Evolutionary conservation across 2,329 filamentous ascomycete genomes (phyloP), one percentile per base, ranked within the genome.

Genomic region (Claviceps fusiformis): DNA sequence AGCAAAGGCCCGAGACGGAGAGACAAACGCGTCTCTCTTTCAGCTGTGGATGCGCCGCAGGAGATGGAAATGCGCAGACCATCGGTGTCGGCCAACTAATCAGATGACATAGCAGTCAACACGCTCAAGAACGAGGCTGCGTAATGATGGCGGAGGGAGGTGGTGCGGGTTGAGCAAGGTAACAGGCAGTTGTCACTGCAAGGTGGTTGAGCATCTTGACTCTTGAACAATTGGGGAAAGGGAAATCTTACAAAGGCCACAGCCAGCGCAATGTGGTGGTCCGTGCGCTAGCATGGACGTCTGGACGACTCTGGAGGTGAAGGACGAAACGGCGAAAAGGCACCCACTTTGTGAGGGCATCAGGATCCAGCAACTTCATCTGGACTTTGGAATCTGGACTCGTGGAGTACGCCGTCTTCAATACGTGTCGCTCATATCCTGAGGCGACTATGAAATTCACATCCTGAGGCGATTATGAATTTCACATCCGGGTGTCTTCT

Each of bases 11-110:
- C 24, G n/a, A n/a, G 31, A 29, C 39, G 29, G 41, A 50, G 53
- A 53, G 53, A 57, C 50, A 35, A 58, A 67, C 66, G 67, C 66
- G 67, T 67, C 62, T 60, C 55, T 48, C 33, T 58, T 60, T 57
- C 56, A 64, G 61, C 60, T 62, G 62, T 59, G 56, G 60, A 61
- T 65, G 67, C 67, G 66, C 63, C 64, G 64, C 62, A 59, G 58
- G 58, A 57, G 59, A 60, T 53, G 61, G 58, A 55, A 58, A 61
- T 58, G 60, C 61, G 62, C 60, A 62, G 58, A 61, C 63, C 65
- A 67, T 68, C 58, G 56, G 61, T 56, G 61, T 56, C 56, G 58
- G 53, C 46, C 61, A 54, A 62, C 55, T 58, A 58, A 46, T 52
- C 59, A 61, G 56, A 41, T 49, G 54, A 55, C 65, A 67, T 67